A percentile compares a stretch with the other conserved stretches of the same genome.
Conservation (phyloP, 2,329 filamentous ascomycete genomes). For the Ceratocystiopsis brevicomis region DNA sequence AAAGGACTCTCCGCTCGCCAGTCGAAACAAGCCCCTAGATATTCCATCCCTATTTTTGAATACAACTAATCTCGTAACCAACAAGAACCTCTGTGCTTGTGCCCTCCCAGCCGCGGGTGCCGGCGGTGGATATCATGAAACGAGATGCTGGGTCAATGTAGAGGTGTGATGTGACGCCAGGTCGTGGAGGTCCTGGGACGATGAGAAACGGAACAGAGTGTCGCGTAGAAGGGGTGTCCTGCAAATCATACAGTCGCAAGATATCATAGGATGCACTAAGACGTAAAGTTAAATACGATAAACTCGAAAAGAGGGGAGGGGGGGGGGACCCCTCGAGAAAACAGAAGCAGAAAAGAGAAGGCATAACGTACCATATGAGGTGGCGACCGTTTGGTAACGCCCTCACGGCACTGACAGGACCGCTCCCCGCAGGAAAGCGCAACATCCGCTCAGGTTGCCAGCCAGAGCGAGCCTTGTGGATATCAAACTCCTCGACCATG, state of each 20-base stretch:
- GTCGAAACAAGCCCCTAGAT: too few relatives aligned
- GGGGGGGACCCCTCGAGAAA: not conserved
- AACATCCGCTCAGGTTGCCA: slow-evolving; percentile 61
- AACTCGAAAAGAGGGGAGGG: not conserved
- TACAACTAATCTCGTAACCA: slow-evolving; percentile 1
- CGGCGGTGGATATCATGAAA: slow-evolving; percentile 83
- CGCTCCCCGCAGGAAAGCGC: slow-evolving; percentile 76
- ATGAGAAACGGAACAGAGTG: slow-evolving; percentile 91
- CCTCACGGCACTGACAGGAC: slow-evolving; percentile 69
- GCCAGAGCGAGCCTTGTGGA: slow-evolving; percentile 52
- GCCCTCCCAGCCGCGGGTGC: slow-evolving; percentile 90
- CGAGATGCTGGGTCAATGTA: slow-evolving; percentile 75
- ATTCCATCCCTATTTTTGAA: not conserved
- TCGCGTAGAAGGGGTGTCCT: slow-evolving; percentile 42
- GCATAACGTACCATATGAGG: slow-evolving; percentile 44
- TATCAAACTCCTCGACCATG: slow-evolving; percentile 82
- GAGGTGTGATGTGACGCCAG: slow-evolving; percentile 70
- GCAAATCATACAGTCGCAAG: slow-evolving; percentile 75
- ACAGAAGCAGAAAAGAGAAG: not conserved
- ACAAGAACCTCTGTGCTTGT: slow-evolving; percentile 66
- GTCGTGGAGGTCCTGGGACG: slow-evolving; percentile 65
- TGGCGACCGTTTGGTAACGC: slow-evolving; percentile 88
- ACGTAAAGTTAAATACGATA: not conserved
- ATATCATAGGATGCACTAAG: slow-evolving; percentile 86
- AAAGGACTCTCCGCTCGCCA: too few relatives aligned